phyloP scores from a whole-genome alignment of 2,329 filamentous ascomycete genomes.

The Truncatella angustata region DNA sequence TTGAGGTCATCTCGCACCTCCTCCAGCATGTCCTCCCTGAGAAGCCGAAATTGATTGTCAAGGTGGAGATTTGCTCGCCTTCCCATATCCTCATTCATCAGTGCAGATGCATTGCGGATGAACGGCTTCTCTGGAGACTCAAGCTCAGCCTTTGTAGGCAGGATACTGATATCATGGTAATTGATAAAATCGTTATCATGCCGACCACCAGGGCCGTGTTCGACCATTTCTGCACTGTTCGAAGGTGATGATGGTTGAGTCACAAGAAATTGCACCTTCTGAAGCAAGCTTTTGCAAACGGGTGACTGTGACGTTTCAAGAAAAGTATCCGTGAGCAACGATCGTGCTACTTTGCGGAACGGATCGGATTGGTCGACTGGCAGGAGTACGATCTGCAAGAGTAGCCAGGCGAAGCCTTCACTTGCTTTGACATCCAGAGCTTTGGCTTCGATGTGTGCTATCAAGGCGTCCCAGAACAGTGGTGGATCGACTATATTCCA shows the following conservation, averaged over 20 bases:
- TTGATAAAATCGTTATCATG: conserved; percentile 71
- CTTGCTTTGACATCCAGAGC: conserved; percentile 25
- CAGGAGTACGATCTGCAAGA: conserved; percentile 39
- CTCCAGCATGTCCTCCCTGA: conserved; percentile 68
- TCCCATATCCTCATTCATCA: conserved; percentile 36
- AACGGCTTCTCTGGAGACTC: conserved; percentile 49
- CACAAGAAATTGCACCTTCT: neutral
- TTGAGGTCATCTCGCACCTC: conserved; percentile 58
- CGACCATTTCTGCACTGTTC: neutral
- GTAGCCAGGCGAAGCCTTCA: conserved; percentile 38
- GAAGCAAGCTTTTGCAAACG: neutral
- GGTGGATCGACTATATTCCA: conserved; percentile 47
- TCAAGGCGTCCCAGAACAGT: conserved; percentile 43
- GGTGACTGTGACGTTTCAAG: neutral
- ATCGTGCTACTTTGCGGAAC: conserved; percentile 25
- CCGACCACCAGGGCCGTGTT: conserved; percentile 54
- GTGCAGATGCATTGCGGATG: conserved; percentile 49
- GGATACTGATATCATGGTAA: conserved; percentile 59
- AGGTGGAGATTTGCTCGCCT: conserved; percentile 49
- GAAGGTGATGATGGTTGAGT: neutral
- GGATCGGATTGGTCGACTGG: conserved; percentile 23
- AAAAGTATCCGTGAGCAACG: conserved; percentile 20
- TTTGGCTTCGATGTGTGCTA: conserved; percentile 22
- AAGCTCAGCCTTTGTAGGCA: conserved; percentile 67
- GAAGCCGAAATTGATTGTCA: conserved; percentile 69